These are phyloP conservation scores for Umbelopsis sp. DNA, from an alignment of 371 early-diverging fungal species.

Conservation along the genomic window DNA sequence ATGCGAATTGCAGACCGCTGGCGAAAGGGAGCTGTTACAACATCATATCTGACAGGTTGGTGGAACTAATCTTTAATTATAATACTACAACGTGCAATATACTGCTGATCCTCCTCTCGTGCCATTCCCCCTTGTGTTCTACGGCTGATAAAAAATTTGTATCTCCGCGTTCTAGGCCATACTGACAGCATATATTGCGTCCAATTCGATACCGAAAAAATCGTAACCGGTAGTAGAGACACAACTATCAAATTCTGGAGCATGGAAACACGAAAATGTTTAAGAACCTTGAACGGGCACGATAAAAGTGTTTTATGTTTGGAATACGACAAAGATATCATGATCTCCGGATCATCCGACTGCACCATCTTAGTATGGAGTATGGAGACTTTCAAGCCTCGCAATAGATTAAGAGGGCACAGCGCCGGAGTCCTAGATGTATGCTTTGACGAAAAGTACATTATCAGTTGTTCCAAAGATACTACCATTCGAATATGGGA, in stretches of 20 bases:
- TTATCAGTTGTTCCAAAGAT: slow-evolving; percentile 94
- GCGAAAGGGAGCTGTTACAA: slow-evolving; percentile 35
- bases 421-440: slow-evolving; percentile 79
- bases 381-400: slow-evolving; percentile 47
- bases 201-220: slow-evolving; percentile 80
- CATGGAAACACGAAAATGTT: slow-evolving; percentile 63
- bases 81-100: neutral
- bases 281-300: slow-evolving; percentile 84
- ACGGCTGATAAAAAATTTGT: neutral
- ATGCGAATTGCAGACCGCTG: slow-evolving; percentile 34
- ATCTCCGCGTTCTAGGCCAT: slow-evolving; percentile 69
- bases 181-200: slow-evolving; percentile 92
- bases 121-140: neutral
- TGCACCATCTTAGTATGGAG: slow-evolving; percentile 89
- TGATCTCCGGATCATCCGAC: slow-evolving; percentile 95
- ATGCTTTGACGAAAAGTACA: slow-evolving; percentile 70
- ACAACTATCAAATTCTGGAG: slow-evolving; percentile 84
- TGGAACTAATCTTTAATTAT: neutral
- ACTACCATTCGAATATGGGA: slow-evolving; percentile 88
- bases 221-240: slow-evolving; percentile 95
- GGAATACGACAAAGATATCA: slow-evolving; percentile 74
- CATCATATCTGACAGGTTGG: slow-evolving; percentile 32
- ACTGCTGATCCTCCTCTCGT: slow-evolving; percentile 6
- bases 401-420: slow-evolving; percentile 62
- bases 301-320: slow-evolving; percentile 88